Evolutionary conservation across 345 rosid genomes (phyloP).

Genomic region (Xanthoceras sorbifolium): DNA sequence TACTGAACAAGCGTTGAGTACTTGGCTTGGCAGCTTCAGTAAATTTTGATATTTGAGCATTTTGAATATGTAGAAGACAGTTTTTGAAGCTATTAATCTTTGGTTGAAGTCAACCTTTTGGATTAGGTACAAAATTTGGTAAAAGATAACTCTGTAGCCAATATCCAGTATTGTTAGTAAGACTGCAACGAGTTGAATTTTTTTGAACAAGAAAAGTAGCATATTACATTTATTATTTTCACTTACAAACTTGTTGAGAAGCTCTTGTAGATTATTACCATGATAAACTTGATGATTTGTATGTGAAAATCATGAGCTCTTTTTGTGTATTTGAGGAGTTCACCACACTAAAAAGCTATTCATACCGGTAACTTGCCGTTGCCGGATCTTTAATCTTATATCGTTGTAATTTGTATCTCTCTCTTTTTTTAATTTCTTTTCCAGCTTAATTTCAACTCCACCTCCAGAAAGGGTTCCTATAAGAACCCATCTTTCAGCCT

Average conservation of each 20-base stretch:
- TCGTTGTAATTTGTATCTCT: constrained; percentile 8
- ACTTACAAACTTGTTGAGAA: not conserved
- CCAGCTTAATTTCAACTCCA: constrained; percentile 89
- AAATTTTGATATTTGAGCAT: not conserved
- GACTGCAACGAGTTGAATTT: not conserved
- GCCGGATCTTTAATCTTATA: constrained; percentile 2
- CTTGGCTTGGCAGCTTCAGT: not conserved
- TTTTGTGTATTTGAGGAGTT: constrained; percentile 2
- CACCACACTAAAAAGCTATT: not conserved
- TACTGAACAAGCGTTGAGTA: not conserved
- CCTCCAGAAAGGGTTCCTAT: constrained; percentile 99
- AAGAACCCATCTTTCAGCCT: constrained; percentile 77
- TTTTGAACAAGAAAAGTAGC: not conserved
- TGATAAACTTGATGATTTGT: not conserved
- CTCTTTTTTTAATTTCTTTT: constrained; percentile 20
- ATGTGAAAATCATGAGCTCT: not conserved
- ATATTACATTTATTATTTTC: not conserved
- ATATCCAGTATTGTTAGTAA: not conserved
- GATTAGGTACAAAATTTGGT: not conserved
- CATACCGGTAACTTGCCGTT: not conserved
- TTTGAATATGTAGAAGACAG: not conserved
- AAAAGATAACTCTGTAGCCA: not conserved
- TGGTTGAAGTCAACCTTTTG: not conserved
- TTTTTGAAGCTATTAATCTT: constrained; percentile 1
- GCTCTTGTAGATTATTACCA: not conserved